Evolutionary conservation across 768 basidiomycete genomes (phyloP).

Genomic region (Auricularia sp.): DNA sequence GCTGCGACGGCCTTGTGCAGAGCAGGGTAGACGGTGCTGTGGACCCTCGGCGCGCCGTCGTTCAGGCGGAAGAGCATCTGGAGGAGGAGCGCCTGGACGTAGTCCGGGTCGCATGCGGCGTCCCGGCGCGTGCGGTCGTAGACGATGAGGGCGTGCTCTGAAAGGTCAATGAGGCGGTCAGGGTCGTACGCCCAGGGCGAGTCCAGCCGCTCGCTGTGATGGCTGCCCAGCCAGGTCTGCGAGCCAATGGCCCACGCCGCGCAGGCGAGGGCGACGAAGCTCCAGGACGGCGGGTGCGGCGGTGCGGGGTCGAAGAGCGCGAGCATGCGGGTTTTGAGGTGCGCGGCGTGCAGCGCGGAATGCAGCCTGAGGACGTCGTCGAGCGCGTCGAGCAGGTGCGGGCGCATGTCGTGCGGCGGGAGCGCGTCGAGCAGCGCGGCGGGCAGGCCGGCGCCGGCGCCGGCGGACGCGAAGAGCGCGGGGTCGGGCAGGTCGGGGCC

Average conservation of each 20-base stretch:
- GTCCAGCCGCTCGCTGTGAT: neutral
- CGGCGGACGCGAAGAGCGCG: neutral
- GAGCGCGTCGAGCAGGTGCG: neutral
- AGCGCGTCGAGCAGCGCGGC: neutral
- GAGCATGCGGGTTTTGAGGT: neutral
- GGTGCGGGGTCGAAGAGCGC: neutral
- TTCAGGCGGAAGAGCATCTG: neutral
- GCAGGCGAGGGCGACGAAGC: neutral
- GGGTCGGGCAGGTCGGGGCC: neutral
- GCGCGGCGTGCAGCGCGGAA: neutral
- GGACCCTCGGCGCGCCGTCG: neutral
- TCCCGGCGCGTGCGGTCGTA: neutral
- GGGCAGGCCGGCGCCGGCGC: neutral
- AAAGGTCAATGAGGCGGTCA: neutral
- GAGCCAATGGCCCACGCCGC: neutral
- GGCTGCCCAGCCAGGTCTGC: neutral
- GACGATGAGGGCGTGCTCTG: neutral
- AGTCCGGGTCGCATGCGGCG: neutral
- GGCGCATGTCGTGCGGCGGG: neutral
- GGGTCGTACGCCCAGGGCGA: neutral
- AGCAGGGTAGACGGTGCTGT: neutral
- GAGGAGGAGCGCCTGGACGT: neutral
- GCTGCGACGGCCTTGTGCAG: neutral
- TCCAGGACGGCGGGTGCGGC: neutral
- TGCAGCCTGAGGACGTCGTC: neutral